Conservation (phyloP, 768 basidiomycete species). For the Tephrocybe sp. region DNA sequence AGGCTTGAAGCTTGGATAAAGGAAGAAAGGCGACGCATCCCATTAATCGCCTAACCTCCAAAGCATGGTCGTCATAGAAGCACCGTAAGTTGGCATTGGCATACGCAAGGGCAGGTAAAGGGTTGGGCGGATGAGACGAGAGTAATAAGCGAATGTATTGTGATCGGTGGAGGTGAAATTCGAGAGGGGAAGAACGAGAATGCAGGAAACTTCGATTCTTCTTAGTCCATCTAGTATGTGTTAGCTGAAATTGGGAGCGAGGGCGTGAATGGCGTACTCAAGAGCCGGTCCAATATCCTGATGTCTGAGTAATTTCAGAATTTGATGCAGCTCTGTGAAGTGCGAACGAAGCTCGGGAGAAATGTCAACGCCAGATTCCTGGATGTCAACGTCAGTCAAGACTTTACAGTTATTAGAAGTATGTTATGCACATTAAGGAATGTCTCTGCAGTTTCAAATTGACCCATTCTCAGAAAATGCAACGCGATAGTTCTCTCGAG, state of each 20-base stretch:
- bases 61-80: constrained; percentile 59
- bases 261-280: constrained; percentile 40
- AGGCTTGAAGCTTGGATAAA: constrained; percentile 55
- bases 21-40: constrained; percentile 72
- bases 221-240: constrained; percentile 68
- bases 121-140: constrained; percentile 55
- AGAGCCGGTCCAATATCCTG: constrained; percentile 76
- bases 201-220: constrained; percentile 64
- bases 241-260: constrained; percentile 2
- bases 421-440: constrained; percentile 60
- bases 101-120: constrained; percentile 66
- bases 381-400: constrained; percentile 5
- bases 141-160: constrained; percentile 82
- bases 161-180: constrained; percentile 88
- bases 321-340: constrained; percentile 70
- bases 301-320: constrained; percentile 62
- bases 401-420: neutral
- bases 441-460: constrained; percentile 72
- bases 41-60: constrained; percentile 70
- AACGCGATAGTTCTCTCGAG: constrained; percentile 69
- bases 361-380: constrained; percentile 71
- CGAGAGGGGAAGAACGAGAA: constrained; percentile 73
- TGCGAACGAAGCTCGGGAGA: constrained; percentile 45
- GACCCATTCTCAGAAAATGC: constrained; percentile 79
- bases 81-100: constrained; percentile 62